Evolutionary conservation across 1,139 yeast species (phyloP).

Genomic region (Candida smagusa): DNA sequence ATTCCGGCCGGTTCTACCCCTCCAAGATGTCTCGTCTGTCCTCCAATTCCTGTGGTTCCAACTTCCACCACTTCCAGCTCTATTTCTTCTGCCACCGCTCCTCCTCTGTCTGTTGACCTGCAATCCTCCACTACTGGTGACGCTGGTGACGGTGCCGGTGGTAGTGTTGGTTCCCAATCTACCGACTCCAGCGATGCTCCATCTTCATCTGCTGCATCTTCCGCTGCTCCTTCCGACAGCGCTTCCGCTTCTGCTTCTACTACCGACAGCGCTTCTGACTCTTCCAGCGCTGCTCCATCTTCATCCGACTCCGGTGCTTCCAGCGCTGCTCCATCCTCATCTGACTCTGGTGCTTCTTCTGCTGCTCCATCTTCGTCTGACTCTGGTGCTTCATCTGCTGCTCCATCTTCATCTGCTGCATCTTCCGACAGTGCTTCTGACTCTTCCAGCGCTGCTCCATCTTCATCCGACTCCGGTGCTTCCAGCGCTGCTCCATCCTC

Average conservation of each 20-base stretch:
- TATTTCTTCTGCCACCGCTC: neutral
- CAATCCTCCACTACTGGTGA: neutral
- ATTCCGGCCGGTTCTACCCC: conserved; percentile 11
- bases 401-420: neutral
- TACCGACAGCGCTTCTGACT: neutral
- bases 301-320: neutral
- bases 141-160: neutral
- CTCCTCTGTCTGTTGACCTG: neutral
- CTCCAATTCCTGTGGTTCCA: conserved; percentile 1
- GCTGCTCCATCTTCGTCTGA: neutral
- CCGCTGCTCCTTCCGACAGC: neutral
- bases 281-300: neutral
- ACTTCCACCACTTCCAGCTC: neutral
- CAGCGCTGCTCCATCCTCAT: neutral
- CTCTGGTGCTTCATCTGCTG: neutral
- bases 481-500: neutral
- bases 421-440: neutral
- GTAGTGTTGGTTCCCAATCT: neutral
- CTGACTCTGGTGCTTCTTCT: neutral
- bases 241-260: neutral
- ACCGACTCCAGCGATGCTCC: neutral
- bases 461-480: neutral
- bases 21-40: conserved; percentile 13
- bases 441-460: neutral
- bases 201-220: neutral